Percentiles rank a stretch among this genome's conserved stretches.
phyloP scores from a whole-genome alignment of 1,284 basidiomycete species.

The Microbotryum scabiosae region DNA sequence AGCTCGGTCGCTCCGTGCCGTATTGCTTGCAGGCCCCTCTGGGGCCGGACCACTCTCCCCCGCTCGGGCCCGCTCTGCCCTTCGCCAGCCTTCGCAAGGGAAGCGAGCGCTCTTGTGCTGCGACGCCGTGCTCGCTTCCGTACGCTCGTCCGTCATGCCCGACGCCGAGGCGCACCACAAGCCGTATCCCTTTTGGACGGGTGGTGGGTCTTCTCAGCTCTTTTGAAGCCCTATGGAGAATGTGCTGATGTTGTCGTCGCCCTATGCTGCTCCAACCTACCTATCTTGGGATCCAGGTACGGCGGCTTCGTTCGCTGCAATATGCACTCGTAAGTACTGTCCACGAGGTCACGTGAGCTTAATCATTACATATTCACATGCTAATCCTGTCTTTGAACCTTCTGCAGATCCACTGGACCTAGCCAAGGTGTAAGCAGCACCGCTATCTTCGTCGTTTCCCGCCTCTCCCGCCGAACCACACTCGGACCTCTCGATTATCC shows the following conservation, averaged over 20 bases:
- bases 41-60: too few species aligned
- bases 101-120: too few species aligned
- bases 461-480: too few species aligned
- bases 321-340: slow-evolving; percentile 28
- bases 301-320: slow-evolving; percentile 26
- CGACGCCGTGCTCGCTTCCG: too few species aligned
- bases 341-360: neutral
- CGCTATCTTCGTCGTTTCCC: neutral
- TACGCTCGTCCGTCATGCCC: too few species aligned
- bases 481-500: too few species aligned
- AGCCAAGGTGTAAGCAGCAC: slow-evolving; percentile 30
- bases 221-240: neutral
- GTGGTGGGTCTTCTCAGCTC: slow-evolving; percentile 12
- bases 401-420: slow-evolving; percentile 32
- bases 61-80: too few species aligned
- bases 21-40: too few species aligned
- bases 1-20: too few species aligned
- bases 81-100: too few species aligned
- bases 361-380: neutral
- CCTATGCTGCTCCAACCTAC: neutral
- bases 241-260: neutral
- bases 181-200: slow-evolving; percentile 27
- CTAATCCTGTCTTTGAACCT: neutral
- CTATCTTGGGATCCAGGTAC: slow-evolving; percentile 9
- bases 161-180: slow-evolving; percentile 3